A percentile compares a stretch with the other conserved stretches of the same genome.
Conservation (phyloP, 306 rosid genomes). For the Sicyos baderoa region DNA sequence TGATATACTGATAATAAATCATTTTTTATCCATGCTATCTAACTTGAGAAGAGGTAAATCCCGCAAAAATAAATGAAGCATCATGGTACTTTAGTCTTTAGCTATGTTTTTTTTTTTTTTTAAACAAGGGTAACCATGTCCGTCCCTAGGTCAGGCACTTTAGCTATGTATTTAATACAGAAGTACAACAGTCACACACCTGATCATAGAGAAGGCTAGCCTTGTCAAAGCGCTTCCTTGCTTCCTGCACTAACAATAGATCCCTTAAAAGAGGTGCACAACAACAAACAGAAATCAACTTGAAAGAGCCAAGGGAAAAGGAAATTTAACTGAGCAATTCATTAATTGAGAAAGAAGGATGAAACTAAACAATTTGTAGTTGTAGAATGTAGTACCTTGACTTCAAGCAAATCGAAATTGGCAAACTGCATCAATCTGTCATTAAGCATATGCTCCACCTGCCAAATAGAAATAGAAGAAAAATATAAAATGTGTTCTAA, state of each 20-base stretch:
- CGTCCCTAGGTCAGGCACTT: too few species aligned
- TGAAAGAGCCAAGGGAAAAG: neutral
- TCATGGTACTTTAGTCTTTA: neutral
- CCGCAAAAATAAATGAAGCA: conserved; percentile 2
- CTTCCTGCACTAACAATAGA: conserved; percentile 71
- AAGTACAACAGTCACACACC: conserved; percentile 37
- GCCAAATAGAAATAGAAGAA: conserved; percentile 22
- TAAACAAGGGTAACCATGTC: too few species aligned
- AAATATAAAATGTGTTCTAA: neutral
- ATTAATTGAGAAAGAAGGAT: neutral
- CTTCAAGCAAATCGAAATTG: conserved; percentile 86
- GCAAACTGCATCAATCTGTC: conserved; percentile 96
- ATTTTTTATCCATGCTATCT: neutral
- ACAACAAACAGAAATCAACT: conserved; percentile 13
- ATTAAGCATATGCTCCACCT: conserved; percentile 98
- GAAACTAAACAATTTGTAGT: conserved; percentile 13
- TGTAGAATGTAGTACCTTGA: conserved; percentile 66
- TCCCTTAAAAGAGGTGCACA: conserved; percentile 24
- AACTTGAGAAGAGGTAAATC: conserved; percentile 17
- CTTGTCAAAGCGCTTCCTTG: conserved; percentile 91
- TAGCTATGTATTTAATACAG: conserved; percentile 7
- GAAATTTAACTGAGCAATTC: too few species aligned
- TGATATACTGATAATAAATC: neutral
- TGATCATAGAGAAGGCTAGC: conserved; percentile 97
- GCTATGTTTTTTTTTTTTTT: neutral